Evolutionary conservation across 1,284 basidiomycete genomes (phyloP).

Genomic region (Cryptococcus sp.): DNA sequence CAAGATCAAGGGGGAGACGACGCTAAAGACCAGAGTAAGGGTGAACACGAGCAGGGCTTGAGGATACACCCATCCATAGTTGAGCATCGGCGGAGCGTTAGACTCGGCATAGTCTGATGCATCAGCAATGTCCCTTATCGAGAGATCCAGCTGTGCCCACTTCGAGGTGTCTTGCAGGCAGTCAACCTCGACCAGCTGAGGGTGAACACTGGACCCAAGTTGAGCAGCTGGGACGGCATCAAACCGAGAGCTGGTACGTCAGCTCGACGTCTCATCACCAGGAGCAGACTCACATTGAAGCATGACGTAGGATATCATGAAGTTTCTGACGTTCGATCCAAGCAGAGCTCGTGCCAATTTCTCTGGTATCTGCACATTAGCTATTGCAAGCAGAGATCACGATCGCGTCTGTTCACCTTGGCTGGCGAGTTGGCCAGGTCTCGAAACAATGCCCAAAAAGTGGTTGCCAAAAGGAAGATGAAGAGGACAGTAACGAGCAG

Average conservation of each 20-base stretch:
- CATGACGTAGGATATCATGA: conserved; percentile 93
- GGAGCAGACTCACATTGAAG: conserved; percentile 61
- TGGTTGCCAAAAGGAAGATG: conserved; percentile 85
- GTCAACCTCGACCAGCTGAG: conserved; percentile 65
- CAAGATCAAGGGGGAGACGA: conserved; percentile 89
- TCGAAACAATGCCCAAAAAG: conserved; percentile 79
- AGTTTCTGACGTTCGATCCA: conserved; percentile 63
- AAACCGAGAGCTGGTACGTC: conserved; percentile 67
- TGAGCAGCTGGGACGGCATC: conserved; percentile 90
- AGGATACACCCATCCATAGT: conserved; percentile 86
- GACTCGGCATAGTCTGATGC: conserved; percentile 82
- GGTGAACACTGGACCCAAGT: conserved; percentile 76
- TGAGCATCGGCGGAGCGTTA: conserved; percentile 95
- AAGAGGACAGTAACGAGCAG: conserved; percentile 91
- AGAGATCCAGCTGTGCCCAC: conserved; percentile 47
- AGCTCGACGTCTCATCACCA: neutral
- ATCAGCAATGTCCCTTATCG: conserved; percentile 1
- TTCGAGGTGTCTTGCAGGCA: conserved; percentile 72
- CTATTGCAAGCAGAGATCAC: neutral
- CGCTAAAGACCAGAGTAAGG: conserved; percentile 88
- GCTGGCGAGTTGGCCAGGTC: conserved; percentile 79
- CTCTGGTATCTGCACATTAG: conserved; percentile 66
- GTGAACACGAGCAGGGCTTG: conserved; percentile 94
- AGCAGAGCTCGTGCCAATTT: conserved; percentile 76
- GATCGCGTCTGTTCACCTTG: conserved; percentile 25